Base-by-base conservation (phyloP, 2,329 filamentous ascomycete genomes). In the Colletotrichum viniferum region DNA sequence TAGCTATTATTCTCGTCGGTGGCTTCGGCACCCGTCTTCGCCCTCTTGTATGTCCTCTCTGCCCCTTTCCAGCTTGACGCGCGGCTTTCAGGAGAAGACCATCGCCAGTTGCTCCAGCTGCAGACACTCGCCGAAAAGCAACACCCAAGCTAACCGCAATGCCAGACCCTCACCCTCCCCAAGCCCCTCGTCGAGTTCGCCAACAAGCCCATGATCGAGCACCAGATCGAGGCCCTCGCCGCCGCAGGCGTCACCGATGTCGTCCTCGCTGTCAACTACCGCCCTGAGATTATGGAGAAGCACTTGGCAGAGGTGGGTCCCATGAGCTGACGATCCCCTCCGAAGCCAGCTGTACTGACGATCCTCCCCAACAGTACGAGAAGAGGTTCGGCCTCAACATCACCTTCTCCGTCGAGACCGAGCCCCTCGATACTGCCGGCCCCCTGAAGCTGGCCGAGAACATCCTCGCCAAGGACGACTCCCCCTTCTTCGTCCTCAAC, bases 131-230 rank as follows among this genome's bases (percentile, higher is more conserved):
- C 26, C 32, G 28, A 38, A 82, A 78, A 67, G 68, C 75, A 63
- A 43, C 61, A 38, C 26, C 21, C 30, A n/a, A 69, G 73, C 71
- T 78, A 58, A 77, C 76, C 64, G 66, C 62, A 26, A 76, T 63
- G 66, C 52, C 56, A 98, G 95, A 99, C 96, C 81, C 92, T 99
- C 83, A 98, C 97, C 67, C 94, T 98, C 79, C 96, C 96, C 77
- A 99, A 98, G 88, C 96, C 97, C 79, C 91, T 99, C 80, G 97
- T 99, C 83, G 96, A 99, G 88, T 99, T 99, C 83, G 96, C 92
- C 84, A 99, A 99, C 91, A 96, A 97, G 88, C 97, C 96, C 84
- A 99, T 99, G 96, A 98, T 99, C 86, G 91, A 97, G 83, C 96
- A 98, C 88, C 96, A 99, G 88, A 95, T 99, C 81, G 96, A 98